Conservation (phyloP, 345 rosid genomes). For the Brassica carinata region DNA sequence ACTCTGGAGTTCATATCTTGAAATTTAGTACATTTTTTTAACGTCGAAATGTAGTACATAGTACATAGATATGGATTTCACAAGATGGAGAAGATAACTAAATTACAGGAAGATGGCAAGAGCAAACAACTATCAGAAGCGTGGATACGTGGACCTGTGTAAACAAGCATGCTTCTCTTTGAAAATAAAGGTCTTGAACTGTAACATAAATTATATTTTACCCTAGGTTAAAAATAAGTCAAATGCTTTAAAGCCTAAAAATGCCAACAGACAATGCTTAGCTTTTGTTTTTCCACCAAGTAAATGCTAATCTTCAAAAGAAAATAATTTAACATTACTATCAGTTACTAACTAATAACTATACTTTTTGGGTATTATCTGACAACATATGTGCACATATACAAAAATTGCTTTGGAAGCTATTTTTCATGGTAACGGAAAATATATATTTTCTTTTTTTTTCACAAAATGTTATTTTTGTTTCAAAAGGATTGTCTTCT, state of each 20-base stretch:
- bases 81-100: conserved; percentile 3
- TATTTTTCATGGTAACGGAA: not conserved
- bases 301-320: not conserved
- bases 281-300: not conserved
- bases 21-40: too few relatives aligned
- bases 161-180: conserved; percentile 26
- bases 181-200: conserved; percentile 1
- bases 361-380: not conserved
- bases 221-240: not conserved
- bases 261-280: conserved; percentile 1
- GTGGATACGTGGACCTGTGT: conserved; percentile 23
- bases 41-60: not conserved
- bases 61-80: not conserved
- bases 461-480: not conserved
- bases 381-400: not conserved
- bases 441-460: too few relatives aligned
- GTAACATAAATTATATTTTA: not conserved
- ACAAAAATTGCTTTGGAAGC: not conserved
- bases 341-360: not conserved
- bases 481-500: not conserved
- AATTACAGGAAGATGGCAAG: not conserved
- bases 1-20: not conserved
- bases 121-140: not conserved
- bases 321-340: not conserved
- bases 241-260: not conserved